Base-by-base conservation (phyloP, 1,139 yeast species). In the Geotrichum bryndzae region DNA sequence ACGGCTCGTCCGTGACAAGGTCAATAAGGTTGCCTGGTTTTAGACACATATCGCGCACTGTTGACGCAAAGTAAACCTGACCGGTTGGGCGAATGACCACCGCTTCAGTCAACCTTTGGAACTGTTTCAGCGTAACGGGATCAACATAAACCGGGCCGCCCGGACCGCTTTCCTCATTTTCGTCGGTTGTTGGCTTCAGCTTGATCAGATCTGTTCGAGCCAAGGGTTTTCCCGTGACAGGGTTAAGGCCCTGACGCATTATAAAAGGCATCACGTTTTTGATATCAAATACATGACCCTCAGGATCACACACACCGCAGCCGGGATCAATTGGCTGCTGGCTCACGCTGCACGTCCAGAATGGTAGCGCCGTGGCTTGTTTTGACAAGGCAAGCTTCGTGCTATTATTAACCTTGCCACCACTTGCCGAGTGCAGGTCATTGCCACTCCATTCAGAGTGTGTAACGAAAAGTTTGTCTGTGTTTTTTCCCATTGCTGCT, bases 401-500 rank as follows among this genome's bases (percentile, higher is more conserved):
- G 8, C 56, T 58, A 18, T 58, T 4, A 57, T 61, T 2, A 56
- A 51, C 18, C 57, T 60, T 55, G 25, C 68, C 65, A n/a, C 69
- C 69, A 3, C 72, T 73, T n/a, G 73, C 68, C 2, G 72, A 69
- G 38, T 73, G 69, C 56, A 70, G 66, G 54, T 71, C 73, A 7
- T 72, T 70, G 2, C 66, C 64, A 22, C 68, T 61, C 76, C 76
- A 73, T 66, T 74, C 77, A 1, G 76, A 72, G 52, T 73, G 77
- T 2, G 78, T 75, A 22, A 75, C 70, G 63, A 69, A 76, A 15
- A 75, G 65, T 62, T 76, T 75, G 61, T 75, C 78, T 1, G 77
- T 75, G 56, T 73, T 74, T 61, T 74, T 74, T 33, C 78, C 78
- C 78, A 75, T 75, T 22, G 18, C 15, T 48, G 33, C 33, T 25